These are phyloP conservation scores for Apiospora arundinis DNA, from an alignment of 2,329 filamentous ascomycete genomes.

Conservation along the genomic window DNA sequence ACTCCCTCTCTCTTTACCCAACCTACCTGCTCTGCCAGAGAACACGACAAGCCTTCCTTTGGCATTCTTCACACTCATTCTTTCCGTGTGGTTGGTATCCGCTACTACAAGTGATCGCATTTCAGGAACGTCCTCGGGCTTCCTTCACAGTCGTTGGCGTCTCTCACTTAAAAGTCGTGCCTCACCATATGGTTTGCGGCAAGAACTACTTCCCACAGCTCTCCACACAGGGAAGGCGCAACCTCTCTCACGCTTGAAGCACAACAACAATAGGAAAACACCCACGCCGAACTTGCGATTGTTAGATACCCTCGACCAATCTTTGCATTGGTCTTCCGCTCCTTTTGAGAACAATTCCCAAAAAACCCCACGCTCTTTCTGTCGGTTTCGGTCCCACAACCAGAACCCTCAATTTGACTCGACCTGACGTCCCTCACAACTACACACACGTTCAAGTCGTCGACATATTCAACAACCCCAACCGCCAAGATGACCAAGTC, in stretches of 20 bases:
- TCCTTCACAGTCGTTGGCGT: slow-evolving; percentile 8
- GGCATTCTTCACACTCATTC: slow-evolving; percentile 25
- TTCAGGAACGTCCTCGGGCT: slow-evolving; percentile 5
- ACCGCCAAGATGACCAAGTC: slow-evolving; percentile 31
- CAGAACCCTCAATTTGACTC: background rate
- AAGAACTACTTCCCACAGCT: background rate
- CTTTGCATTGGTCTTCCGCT: slow-evolving; percentile 11
- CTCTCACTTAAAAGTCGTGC: slow-evolving; percentile 5
- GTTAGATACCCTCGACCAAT: slow-evolving; percentile 1
- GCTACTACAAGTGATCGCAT: slow-evolving; percentile 18
- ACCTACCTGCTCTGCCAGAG: slow-evolving; percentile 22
- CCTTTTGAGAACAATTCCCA: background rate
- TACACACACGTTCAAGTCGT: background rate
- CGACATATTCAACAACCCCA: background rate
- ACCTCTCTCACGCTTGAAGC: too few relatives aligned
- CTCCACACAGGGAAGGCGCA: background rate
- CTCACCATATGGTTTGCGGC: background rate
- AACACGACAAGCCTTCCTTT: slow-evolving; percentile 28
- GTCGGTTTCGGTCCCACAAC: background rate
- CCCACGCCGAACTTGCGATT: background rate
- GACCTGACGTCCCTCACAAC: background rate
- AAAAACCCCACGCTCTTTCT: background rate
- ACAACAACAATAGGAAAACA: background rate
- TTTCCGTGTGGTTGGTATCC: slow-evolving; percentile 9
- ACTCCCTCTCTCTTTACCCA: slow-evolving; percentile 29